Evolutionary conservation across 2,329 filamentous ascomycete species (phyloP).

Genomic region (Metarhizium brunneum): DNA sequence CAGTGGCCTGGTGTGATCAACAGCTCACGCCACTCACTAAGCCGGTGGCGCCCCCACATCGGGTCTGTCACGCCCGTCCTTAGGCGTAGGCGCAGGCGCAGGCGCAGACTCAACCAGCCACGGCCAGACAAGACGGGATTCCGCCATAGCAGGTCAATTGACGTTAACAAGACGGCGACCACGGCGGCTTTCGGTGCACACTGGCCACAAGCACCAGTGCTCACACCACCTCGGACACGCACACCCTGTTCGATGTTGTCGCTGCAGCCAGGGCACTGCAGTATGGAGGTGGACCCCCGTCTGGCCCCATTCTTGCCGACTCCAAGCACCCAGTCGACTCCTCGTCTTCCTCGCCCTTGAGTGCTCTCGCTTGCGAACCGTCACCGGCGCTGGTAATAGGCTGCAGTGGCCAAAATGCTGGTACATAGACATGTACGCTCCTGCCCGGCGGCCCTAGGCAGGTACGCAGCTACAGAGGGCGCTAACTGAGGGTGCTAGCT

Average conservation of each 20-base stretch:
- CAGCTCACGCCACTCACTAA: too few species aligned
- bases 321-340: background rate
- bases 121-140: too few species aligned
- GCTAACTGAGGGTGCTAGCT: slow-evolving; percentile 3
- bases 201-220: background rate
- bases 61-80: too few species aligned
- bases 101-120: too few species aligned
- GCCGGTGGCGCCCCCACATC: too few species aligned
- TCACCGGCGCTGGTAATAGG: background rate
- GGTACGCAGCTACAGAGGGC: slow-evolving; percentile 8
- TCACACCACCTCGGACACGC: background rate
- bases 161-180: too few species aligned
- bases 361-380: background rate
- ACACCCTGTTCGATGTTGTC: background rate
- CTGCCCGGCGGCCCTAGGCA: background rate
- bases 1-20: too few species aligned
- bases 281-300: slow-evolving; percentile 2
- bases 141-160: too few species aligned
- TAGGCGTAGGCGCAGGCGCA: too few species aligned
- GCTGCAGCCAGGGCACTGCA: background rate
- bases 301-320: background rate
- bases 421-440: background rate
- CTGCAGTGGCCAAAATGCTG: background rate
- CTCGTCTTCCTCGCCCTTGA: too few species aligned
- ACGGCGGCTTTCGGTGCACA: too few species aligned